Conservation (phyloP, 176 grass and related monocot genomes). For the Zoysia japonica region DNA sequence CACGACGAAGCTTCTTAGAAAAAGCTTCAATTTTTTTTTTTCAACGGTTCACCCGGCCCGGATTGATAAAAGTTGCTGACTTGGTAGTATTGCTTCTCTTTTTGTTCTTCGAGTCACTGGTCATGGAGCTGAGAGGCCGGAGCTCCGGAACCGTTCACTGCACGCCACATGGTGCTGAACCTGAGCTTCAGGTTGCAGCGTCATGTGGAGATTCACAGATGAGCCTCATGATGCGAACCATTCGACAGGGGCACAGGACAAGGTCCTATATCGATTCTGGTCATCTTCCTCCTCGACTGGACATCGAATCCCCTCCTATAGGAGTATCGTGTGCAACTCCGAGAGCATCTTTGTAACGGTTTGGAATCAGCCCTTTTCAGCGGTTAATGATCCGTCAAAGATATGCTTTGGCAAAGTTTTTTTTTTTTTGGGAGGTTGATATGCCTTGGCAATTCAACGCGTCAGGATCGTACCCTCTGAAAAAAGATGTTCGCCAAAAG, state of each 20-base stretch:
- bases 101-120: neutral
- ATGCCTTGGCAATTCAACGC: neutral
- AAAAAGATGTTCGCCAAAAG: neutral
- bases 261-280: neutral
- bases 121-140: neutral
- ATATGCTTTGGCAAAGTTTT: too few species aligned
- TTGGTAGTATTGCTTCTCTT: neutral
- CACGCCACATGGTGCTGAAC: neutral
- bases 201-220: neutral
- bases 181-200: neutral
- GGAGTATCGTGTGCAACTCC: neutral
- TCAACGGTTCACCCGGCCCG: conserved; percentile 8
- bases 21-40: neutral
- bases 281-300: neutral
- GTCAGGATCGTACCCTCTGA: neutral
- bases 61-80: neutral
- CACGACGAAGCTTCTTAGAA: neutral
- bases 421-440: too few species aligned
- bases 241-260: neutral
- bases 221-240: neutral
- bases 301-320: neutral
- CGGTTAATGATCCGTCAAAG: neutral
- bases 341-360: neutral
- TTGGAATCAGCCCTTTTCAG: neutral
- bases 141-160: neutral